Evolutionary conservation across 1,139 yeast species (phyloP).

Genomic region (Candida tropicalis): DNA sequence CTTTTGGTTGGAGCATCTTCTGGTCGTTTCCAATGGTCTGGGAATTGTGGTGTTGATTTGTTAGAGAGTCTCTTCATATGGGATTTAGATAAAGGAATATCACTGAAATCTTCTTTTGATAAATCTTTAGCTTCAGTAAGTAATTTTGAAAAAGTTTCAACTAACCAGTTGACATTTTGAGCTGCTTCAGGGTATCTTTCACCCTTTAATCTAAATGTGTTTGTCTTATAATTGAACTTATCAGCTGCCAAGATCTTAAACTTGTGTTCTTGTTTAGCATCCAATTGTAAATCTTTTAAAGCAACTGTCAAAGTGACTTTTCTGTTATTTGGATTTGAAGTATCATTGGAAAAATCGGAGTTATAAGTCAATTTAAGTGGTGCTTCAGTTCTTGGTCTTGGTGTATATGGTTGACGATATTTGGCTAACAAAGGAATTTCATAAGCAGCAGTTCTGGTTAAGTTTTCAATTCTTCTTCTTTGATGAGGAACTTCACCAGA

Average conservation of each 20-base stretch:
- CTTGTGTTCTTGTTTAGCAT: conserved; percentile 62
- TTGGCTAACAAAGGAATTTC: conserved; percentile 86
- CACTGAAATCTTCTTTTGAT: conserved; percentile 60
- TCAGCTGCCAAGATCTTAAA: conserved; percentile 78
- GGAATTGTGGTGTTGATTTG: conserved; percentile 56
- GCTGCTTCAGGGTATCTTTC: conserved; percentile 73
- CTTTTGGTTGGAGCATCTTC: conserved; percentile 56
- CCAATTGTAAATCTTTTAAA: conserved; percentile 56
- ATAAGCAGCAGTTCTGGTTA: conserved; percentile 83
- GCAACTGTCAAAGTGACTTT: conserved; percentile 66
- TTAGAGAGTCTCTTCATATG: conserved; percentile 49
- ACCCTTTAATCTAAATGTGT: conserved; percentile 62
- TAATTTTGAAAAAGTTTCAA: conserved; percentile 63
- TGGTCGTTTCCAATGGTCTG: conserved; percentile 85
- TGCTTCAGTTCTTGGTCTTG: conserved; percentile 42
- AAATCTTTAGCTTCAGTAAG: conserved; percentile 66
- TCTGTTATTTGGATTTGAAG: conserved; percentile 61
- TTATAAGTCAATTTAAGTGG: conserved; percentile 73
- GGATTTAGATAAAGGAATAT: conserved; percentile 81
- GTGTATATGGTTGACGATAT: conserved; percentile 65
- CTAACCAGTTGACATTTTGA: conserved; percentile 79
- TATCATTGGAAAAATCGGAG: conserved; percentile 69
- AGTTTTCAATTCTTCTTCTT: conserved; percentile 42
- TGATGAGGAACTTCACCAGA: conserved; percentile 43
- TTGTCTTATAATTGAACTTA: conserved; percentile 66